These are phyloP conservation scores for Canavalia gladiata DNA, from an alignment of 306 rosid species.

Conservation along the genomic window DNA sequence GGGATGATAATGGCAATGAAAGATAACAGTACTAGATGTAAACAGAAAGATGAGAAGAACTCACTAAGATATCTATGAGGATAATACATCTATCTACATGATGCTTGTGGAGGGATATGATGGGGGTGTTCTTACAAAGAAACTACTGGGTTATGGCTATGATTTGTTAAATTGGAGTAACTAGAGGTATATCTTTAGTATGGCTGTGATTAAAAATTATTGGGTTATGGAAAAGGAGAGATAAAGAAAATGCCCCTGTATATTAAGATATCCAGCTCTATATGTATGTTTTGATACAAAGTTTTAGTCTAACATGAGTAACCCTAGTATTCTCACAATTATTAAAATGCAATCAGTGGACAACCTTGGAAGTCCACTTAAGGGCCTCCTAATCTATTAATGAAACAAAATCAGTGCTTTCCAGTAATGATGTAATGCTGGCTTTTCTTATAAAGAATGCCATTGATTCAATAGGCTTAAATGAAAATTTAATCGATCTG, in stretches of 20 bases:
- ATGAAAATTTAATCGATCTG: slow-evolving; percentile 5
- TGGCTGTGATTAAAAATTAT: background rate
- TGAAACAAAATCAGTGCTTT: slow-evolving; percentile 20
- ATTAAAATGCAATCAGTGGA: slow-evolving; percentile 28
- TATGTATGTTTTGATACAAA: background rate
- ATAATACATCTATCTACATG: no score
- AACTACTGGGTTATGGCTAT: no score
- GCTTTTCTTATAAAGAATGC: slow-evolving; percentile 11
- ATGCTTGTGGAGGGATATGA: no score
- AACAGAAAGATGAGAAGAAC: no score
- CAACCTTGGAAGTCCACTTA: slow-evolving; percentile 29
- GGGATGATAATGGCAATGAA: no score
- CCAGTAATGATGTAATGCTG: background rate
- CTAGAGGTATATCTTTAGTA: slow-evolving; percentile 17
- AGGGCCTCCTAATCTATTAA: slow-evolving; percentile 9
- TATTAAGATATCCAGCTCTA: background rate
- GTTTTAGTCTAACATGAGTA: background rate
- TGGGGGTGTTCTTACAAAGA: no score
- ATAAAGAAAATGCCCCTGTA: background rate
- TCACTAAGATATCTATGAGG: no score
- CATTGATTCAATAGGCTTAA: slow-evolving; percentile 31
- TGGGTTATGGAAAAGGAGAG: slow-evolving; percentile 14
- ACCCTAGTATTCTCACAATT: slow-evolving; percentile 29
- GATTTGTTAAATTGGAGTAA: background rate
- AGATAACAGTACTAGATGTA: no score